Evolutionary conservation across 768 basidiomycete species (phyloP), one percentile per base, ranked within the genome.

Genomic region (Hortiboletus flavorubellus): DNA sequence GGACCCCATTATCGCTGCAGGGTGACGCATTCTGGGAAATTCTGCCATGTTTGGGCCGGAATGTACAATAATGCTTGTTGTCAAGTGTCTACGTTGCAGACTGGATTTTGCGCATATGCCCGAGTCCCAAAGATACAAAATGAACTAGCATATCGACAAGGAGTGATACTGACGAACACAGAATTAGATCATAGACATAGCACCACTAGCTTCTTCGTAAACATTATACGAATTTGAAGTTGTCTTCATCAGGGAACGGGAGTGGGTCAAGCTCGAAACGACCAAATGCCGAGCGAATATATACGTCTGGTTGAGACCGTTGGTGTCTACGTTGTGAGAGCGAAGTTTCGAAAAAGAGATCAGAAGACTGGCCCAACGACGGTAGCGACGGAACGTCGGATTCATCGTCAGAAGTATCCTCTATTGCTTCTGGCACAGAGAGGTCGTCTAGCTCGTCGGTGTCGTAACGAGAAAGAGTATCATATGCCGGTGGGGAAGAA

Each of bases 381-480:
- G 85, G 87, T 8, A 87, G 85, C 10, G 80, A 79, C 10, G 77
- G 80, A 5, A 80, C 73, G 62, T 91, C 89, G 15, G 89, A 89
- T 75, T 91, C 90, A 74, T 91, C 89, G 73, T 91, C 90, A 43
- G 89, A 91, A 37, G 80, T 82, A 71, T 91, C 89, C 69, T 91
- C 89, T 78, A 91, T 87, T 40, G 87, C 84, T 65, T 91, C 89
- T 42, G 87, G 89, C 41, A 90, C 81, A 30, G 86, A 75, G 33
- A 84, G 77, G 64, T 86, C 86, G 63, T 87, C 87, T 59, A 81
- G 64, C 72, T 87, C 84, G 72, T 86, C 82, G 62, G 69, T 66
- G 56, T 83, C 77, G 65, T 78, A 80, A 61, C 85, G 87, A 52
- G 89, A 84, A 43, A 87, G 76, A 44, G 86, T 77, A 66, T 82